Conservation (phyloP, 306 rosid species). For the Luffa acutangula region DNA sequence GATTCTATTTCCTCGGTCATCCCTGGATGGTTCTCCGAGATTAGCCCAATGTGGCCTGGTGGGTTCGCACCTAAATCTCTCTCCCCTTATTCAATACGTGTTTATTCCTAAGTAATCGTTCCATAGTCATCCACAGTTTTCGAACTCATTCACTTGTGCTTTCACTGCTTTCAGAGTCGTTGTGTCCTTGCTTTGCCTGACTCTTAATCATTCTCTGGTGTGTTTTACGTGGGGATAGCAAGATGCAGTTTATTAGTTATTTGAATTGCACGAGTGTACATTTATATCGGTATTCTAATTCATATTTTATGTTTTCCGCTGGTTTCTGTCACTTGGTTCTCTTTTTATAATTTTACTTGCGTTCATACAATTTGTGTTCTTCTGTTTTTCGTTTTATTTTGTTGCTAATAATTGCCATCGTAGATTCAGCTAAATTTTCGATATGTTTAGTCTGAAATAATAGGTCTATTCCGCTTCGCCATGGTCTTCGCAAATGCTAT, state of each 20-base stretch:
- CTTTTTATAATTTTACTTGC: not conserved
- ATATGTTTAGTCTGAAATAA: too few relatives aligned
- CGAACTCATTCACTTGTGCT: not conserved
- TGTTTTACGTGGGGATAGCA: not conserved
- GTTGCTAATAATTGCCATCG: not conserved
- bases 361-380: not conserved
- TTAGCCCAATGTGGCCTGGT: conserved; percentile 99
- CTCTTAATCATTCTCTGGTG: not conserved
- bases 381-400: not conserved
- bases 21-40: conserved; percentile 97
- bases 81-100: not conserved
- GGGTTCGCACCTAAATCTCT: conserved; percentile 10
- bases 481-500: too few relatives aligned
- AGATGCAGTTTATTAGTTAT: not conserved
- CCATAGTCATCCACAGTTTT: not conserved
- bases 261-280: not conserved
- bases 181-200: not conserved
- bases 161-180: not conserved
- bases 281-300: too few relatives aligned
- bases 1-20: conserved; percentile 45
- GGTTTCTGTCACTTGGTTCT: not conserved
- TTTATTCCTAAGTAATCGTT: not conserved
- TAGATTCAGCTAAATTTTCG: not conserved
- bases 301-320: not conserved
- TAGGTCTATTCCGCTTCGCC: too few relatives aligned